Evolutionary conservation across 192 early-diverging fungal species (phyloP), one percentile per base, ranked within the genome.

Genomic region (Geosiphon pyriformis): DNA sequence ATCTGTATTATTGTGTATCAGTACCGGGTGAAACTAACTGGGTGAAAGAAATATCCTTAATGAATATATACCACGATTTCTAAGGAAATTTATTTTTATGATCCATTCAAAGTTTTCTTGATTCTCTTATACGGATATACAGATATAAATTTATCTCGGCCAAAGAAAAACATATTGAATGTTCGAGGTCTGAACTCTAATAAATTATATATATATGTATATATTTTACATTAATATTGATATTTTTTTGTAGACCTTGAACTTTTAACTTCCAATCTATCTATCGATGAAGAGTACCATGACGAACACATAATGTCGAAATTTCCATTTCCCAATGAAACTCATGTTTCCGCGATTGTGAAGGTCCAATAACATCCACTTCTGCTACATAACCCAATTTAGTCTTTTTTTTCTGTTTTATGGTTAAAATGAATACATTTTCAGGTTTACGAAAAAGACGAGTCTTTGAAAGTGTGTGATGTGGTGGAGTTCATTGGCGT

Each of bases 401-500:
- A 26, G 23, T 4, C 20, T 55, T 55, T 20, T 12, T 55, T 23
- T 20, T 27, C 23, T 23, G 6, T 54, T 55, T 55, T 20, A 20
- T 12, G 18, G 6, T 55, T 27, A 55, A 2, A 10, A 42, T 42
- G 15, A 10, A 42, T 42, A 37, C n/a, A 61, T 42, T 37, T 31
- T 51, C 22, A 70, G 78, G 79, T 85, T 30, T 81, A 84, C 48
- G 68, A 77, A 30, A 78, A 78, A 11, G 77, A 74, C 51, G 69
- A 70, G 0, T 72, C 68, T 29, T 72, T 88, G 26, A 77, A 76
- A 42, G 89, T 86, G 2, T 74, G 83, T 1, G 78, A 82, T 34
- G 60, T 82, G 37, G 68, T 91, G n/a, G 88, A 91, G 33, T 75
- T 91, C 3, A 79, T 91, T 25, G 89, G 86, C 25, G 73, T 89